Evolutionary conservation across 139 green algal genomes (phyloP).

Genomic region (Edaphochlamys debaryana): DNA sequence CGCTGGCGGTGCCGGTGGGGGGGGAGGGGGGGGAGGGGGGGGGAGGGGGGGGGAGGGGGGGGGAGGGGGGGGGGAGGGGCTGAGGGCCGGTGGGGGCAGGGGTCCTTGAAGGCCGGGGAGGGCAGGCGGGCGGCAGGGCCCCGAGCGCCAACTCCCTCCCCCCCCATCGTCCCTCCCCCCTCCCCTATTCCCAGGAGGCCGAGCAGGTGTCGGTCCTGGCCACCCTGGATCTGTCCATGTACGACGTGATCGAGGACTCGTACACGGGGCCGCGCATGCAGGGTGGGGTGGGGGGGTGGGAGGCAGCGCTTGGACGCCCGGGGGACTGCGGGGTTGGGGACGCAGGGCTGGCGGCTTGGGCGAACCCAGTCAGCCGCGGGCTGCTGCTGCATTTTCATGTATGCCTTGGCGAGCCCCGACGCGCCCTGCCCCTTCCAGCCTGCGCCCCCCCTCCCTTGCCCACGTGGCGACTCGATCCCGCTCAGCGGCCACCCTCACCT

Average conservation of each 20-base stretch:
- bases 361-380: too few species aligned
- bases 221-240: slow-evolving; percentile 75
- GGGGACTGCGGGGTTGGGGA: neutral
- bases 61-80: neutral
- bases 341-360: neutral
- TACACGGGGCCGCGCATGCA: slow-evolving; percentile 90
- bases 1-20: slow-evolving; percentile 76
- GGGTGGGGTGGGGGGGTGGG: slow-evolving; percentile 53
- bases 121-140: too few species aligned
- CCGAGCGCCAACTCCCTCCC: too few species aligned
- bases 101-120: neutral
- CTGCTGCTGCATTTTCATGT: too few species aligned
- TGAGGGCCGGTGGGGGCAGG: neutral
- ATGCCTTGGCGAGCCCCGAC: too few species aligned
- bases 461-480: too few species aligned
- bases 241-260: slow-evolving; percentile 79
- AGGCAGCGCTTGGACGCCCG: neutral
- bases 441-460: too few species aligned
- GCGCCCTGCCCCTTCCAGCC: too few species aligned
- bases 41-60: neutral
- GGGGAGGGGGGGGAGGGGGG: neutral
- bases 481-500: too few species aligned
- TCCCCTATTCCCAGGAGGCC: slow-evolving; percentile 46
- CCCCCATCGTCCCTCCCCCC: too few species aligned
- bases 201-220: slow-evolving; percentile 54